Evolutionary conservation across 192 early-diverging fungal species (phyloP).

Genomic region (Irineochytrium annulatum): DNA sequence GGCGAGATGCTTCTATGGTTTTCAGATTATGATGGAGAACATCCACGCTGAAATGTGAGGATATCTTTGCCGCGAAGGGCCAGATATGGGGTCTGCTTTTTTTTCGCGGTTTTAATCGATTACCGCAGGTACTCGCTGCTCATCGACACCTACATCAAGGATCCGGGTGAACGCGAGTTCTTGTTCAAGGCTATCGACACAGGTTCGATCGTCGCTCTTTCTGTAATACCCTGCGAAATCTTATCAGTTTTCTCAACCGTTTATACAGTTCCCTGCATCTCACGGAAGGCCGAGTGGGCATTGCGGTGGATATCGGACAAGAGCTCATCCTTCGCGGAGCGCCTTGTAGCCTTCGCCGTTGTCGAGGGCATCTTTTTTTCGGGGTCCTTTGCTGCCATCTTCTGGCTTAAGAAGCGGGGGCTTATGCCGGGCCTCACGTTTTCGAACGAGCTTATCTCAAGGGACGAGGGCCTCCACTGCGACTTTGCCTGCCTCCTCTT

Average conservation of each 20-base stretch:
- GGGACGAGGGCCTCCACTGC: slow-evolving; percentile 95
- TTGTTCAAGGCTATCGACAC: slow-evolving; percentile 94
- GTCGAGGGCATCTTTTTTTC: slow-evolving; percentile 99
- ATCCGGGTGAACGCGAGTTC: slow-evolving; percentile 72
- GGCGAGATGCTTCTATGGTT: slow-evolving; percentile 91
- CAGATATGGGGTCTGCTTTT: no score
- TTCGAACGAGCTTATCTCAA: slow-evolving; percentile 95
- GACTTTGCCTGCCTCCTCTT: slow-evolving; percentile 97
- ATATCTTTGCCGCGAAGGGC: background rate
- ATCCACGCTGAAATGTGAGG: slow-evolving; percentile 81
- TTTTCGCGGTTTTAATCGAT: background rate
- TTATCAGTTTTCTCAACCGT: slow-evolving; percentile 7
- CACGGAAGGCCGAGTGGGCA: slow-evolving; percentile 96
- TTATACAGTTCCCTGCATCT: slow-evolving; percentile 81
- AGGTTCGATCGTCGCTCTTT: slow-evolving; percentile 47
- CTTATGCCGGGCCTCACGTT: slow-evolving; percentile 97
- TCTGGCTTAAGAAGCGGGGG: slow-evolving; percentile 99
- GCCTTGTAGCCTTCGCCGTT: slow-evolving; percentile 93
- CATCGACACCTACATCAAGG: slow-evolving; percentile 94
- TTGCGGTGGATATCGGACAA: slow-evolving; percentile 84
- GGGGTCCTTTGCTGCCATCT: slow-evolving; percentile 96
- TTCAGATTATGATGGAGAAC: slow-evolving; percentile 99
- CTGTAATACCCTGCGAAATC: background rate
- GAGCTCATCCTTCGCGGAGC: slow-evolving; percentile 79
- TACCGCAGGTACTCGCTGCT: slow-evolving; percentile 70